Evolutionary conservation across 108 stramenopile genomes (phyloP).

Genomic region (Phaeodactylum tricornutum): DNA sequence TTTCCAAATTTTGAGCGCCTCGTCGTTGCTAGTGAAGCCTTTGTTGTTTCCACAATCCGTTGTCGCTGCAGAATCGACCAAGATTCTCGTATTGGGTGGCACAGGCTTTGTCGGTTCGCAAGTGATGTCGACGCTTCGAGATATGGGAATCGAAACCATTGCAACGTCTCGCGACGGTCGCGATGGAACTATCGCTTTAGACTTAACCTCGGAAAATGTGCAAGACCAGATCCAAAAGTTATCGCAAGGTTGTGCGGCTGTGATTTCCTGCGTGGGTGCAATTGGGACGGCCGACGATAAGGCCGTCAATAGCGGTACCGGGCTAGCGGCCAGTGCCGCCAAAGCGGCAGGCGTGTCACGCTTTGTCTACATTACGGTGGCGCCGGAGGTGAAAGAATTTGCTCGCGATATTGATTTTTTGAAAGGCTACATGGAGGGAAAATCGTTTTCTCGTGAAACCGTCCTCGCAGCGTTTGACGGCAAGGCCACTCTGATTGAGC

Average conservation of each 20-base stretch:
- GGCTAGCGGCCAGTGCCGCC: constrained; percentile 35
- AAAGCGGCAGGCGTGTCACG: constrained; percentile 29
- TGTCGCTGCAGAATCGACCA: too few relatives aligned
- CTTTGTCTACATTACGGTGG: constrained; percentile 47
- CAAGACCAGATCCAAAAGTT: constrained; percentile 4
- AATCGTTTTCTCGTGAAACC: constrained; percentile 33
- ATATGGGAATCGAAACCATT: constrained; percentile 23
- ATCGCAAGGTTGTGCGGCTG: constrained; percentile 23
- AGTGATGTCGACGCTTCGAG: constrained; percentile 35
- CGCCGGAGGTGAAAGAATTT: constrained; percentile 52
- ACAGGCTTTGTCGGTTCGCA: constrained; percentile 56
- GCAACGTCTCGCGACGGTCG: constrained; percentile 19
- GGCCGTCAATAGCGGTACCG: constrained; percentile 31
- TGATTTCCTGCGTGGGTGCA: constrained; percentile 49
- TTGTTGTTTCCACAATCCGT: too few relatives aligned
- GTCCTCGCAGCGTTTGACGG: constrained; percentile 12
- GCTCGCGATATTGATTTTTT: constrained; percentile 48
- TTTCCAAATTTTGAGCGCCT: too few relatives aligned
- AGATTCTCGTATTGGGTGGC: constrained; percentile 65
- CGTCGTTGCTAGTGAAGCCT: too few relatives aligned
- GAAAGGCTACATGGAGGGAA: constrained; percentile 52
- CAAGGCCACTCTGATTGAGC: constrained; percentile 22
- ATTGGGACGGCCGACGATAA: constrained; percentile 44
- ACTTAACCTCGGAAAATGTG: constrained; percentile 2
- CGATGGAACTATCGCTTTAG: constrained; percentile 17